Conservation (phyloP, 805 yeast species). For the Nakazawaea ernobii region DNA sequence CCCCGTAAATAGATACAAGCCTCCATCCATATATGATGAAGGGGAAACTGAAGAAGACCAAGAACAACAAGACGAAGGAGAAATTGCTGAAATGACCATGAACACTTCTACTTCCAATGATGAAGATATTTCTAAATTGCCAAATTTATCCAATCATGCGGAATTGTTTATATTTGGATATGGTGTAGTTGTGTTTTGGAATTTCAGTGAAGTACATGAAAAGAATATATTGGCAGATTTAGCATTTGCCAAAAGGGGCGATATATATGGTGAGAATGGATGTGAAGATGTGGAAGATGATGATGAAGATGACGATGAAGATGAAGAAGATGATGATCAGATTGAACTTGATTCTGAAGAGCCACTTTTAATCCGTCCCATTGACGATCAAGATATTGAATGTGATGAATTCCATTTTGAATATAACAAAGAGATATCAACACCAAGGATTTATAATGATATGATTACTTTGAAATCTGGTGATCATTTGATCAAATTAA, state of each 20-base stretch:
- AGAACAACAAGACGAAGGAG: neutral
- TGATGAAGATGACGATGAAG: constrained; percentile 34
- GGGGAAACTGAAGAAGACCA: neutral
- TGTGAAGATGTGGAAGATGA: constrained; percentile 28
- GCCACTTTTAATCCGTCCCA: constrained; percentile 60
- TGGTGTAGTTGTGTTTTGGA: constrained; percentile 98
- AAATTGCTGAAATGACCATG: neutral
- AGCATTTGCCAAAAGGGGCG: constrained; percentile 50
- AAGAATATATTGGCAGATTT: constrained; percentile 90
- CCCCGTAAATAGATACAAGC: constrained; percentile 12
- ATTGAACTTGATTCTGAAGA: constrained; percentile 9
- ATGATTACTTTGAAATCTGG: constrained; percentile 87
- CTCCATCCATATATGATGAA: neutral
- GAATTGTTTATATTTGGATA: constrained; percentile 87
- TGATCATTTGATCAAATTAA: constrained; percentile 86
- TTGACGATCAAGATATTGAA: constrained; percentile 85
- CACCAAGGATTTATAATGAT: constrained; percentile 81
- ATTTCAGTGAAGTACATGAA: constrained; percentile 87
- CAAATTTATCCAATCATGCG: constrained; percentile 59
- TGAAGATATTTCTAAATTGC: constrained; percentile 11
- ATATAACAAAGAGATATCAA: constrained; percentile 41
- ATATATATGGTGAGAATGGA: constrained; percentile 36
- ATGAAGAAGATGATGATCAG: constrained; percentile 32
- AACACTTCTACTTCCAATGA: neutral
- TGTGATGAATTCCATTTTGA: constrained; percentile 83